These are phyloP conservation scores for Crucihimalaya himalaica DNA, from an alignment of 345 rosid species.

Conservation along the genomic window DNA sequence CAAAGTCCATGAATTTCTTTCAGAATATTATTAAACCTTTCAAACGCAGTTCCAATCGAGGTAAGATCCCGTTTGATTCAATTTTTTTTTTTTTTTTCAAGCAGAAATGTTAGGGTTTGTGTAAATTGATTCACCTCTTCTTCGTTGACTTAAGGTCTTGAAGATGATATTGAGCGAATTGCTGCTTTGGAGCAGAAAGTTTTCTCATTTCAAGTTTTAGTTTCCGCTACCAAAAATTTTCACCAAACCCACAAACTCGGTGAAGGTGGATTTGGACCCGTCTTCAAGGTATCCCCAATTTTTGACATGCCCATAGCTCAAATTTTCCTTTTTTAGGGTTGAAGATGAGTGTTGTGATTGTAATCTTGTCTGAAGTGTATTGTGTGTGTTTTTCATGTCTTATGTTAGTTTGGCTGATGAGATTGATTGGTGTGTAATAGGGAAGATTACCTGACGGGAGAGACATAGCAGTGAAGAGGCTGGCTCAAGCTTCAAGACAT, in stretches of 20 bases:
- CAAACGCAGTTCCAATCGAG: slow-evolving; percentile 51
- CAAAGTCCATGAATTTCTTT: slow-evolving; percentile 58
- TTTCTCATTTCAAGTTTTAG: slow-evolving; percentile 66
- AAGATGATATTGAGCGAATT: slow-evolving; percentile 71
- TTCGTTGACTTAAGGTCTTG: slow-evolving; percentile 33
- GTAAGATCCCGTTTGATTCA: slow-evolving; percentile 40
- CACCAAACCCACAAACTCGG: slow-evolving; percentile 81
- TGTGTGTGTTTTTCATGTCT: neutral
- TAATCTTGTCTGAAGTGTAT: neutral
- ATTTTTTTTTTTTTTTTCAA: neutral
- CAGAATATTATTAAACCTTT: slow-evolving; percentile 54
- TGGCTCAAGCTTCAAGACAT: slow-evolving; percentile 74
- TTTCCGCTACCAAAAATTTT: slow-evolving; percentile 77
- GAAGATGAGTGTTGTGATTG: neutral
- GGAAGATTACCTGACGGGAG: slow-evolving; percentile 88
- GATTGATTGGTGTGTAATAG: slow-evolving; percentile 41
- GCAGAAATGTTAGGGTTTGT: neutral
- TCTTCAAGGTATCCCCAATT: slow-evolving; percentile 58
- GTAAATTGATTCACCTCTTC: slow-evolving; percentile 1
- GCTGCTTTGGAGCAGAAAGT: slow-evolving; percentile 84
- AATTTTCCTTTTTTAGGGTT: neutral
- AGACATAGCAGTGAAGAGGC: slow-evolving; percentile 95
- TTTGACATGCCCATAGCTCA: neutral
- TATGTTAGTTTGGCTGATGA: slow-evolving; percentile 25
- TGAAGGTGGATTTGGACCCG: slow-evolving; percentile 98